Evolutionary conservation across 805 yeast genomes (phyloP), one percentile per base, ranked within the genome.

Genomic region (Komagataella populi): DNA sequence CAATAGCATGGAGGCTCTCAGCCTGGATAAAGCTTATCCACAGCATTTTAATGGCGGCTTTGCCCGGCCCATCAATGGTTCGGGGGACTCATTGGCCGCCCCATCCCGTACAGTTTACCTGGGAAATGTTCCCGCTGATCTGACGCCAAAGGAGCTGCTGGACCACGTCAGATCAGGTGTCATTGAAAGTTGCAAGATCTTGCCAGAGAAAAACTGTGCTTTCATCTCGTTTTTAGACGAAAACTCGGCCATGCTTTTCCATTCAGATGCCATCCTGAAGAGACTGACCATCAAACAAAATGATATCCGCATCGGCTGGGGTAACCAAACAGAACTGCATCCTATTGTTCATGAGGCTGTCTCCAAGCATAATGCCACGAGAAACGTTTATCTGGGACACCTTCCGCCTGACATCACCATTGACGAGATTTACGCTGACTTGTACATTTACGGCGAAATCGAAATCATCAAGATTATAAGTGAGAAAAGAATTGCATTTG

Each of bases 281-380:
- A 80, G 90, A 63, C 72, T 90, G 55, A 79, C 83, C 46, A 84
- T 93, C 54, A 81, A 80, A 57, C 89, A 87, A 48, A 81, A 84
- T 57, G 95, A 87, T 60, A 79, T 90, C 52, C 79, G 88, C 61
- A 77, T 91, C 54, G 96, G 96, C 10, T 93, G 98, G 98, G 96
- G 96, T 18, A 84, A 84, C 57, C 80, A 88, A 45, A 72, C 83
- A 2, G 80, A 85, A 1, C 78, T 89, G 43, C 81, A 80, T 53
- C 85, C 95, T 1, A 74, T 84, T 6, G 90, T 91, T 6, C 70
- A 80, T 50, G 78, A 82, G 39, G 83, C 89, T 16, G 88, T 93
- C 51, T 80, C 81, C 52, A 78, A 86, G 55, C 91, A 87, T 57
- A 87, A 87, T 49, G 98, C 98, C 5, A 87, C 97, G 8, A 80